phyloP scores from a whole-genome alignment of 2,329 filamentous ascomycete species.

The Hansfordia pulvinata region DNA sequence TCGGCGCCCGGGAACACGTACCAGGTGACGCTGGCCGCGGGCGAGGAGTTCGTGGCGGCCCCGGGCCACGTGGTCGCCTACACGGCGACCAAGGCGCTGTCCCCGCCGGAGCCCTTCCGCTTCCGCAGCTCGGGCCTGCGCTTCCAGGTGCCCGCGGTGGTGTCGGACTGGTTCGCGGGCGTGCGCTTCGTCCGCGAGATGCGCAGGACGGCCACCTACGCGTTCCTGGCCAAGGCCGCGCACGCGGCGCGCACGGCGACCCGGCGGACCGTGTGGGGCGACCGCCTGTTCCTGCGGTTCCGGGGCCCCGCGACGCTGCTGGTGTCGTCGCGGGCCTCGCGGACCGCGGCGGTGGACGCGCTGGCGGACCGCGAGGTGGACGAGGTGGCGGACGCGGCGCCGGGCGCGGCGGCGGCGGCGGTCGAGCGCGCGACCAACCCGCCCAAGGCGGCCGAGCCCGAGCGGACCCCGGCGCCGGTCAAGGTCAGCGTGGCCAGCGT shows the following conservation, averaged over 20 bases:
- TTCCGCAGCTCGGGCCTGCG: conserved; percentile 67
- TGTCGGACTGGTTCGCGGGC: conserved; percentile 51
- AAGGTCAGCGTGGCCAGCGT: conserved; percentile 43
- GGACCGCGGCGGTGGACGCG: conserved; percentile 65
- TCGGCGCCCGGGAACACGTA: conserved; percentile 83
- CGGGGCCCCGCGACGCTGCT: conserved; percentile 75
- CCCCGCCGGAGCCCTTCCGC: conserved; percentile 77
- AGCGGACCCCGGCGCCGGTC: conserved; percentile 19
- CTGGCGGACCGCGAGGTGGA: conserved; percentile 70
- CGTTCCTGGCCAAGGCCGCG: conserved; percentile 46
- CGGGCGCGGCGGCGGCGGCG: conserved; percentile 53
- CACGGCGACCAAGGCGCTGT: conserved; percentile 55
- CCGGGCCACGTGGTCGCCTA: conserved; percentile 90
- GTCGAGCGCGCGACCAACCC: conserved; percentile 31
- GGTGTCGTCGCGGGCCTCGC: conserved; percentile 73
- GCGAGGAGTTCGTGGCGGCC: conserved; percentile 84
- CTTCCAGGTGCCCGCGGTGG: conserved; percentile 62
- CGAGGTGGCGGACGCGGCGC: conserved; percentile 74
- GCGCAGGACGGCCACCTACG: conserved; percentile 61
- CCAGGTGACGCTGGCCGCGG: conserved; percentile 64
- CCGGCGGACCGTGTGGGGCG: conserved; percentile 81
- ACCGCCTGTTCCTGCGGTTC: conserved; percentile 84
- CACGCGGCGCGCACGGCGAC: conserved; percentile 64
- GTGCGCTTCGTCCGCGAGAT: conserved; percentile 62
- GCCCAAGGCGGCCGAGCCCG: conserved; percentile 14